These are phyloP conservation scores for Kluyveromyces dobzhanskii DNA, from an alignment of 805 yeast genomes.

Conservation along the genomic window DNA sequence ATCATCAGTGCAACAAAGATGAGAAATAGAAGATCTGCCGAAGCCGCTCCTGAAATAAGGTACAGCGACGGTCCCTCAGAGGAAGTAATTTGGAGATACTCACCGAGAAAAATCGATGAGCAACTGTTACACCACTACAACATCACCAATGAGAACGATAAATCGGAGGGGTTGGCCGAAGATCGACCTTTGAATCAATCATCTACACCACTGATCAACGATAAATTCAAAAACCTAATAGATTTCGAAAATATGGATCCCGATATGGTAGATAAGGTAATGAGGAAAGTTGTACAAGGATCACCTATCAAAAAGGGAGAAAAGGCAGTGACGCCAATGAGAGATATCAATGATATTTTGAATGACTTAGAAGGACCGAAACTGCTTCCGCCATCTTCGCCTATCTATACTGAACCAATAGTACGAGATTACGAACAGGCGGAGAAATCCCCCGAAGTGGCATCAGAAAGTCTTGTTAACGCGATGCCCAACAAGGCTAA, in stretches of 20 bases:
- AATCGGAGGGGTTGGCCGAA: slow-evolving; percentile 11
- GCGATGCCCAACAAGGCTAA: not conserved
- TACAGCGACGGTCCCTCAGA: slow-evolving; percentile 15
- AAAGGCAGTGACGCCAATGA: slow-evolving; percentile 7
- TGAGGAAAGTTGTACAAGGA: slow-evolving; percentile 2
- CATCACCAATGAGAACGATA: slow-evolving; percentile 12
- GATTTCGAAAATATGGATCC: slow-evolving; percentile 19
- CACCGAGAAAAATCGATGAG: slow-evolving; percentile 15
- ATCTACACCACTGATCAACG: slow-evolving; percentile 26
- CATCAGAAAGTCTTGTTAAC: not conserved
- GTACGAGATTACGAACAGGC: slow-evolving; percentile 1
- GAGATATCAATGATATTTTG: slow-evolving; percentile 27
- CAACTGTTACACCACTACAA: slow-evolving; percentile 3
- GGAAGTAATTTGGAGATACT: slow-evolving; percentile 28
- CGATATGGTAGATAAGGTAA: slow-evolving; percentile 3
- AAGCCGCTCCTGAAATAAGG: not conserved
- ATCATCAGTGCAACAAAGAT: not conserved
- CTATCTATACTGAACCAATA: not conserved
- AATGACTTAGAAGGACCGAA: slow-evolving; percentile 17
- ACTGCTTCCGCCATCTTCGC: slow-evolving; percentile 1
- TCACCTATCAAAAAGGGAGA: not conserved
- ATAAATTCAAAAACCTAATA: slow-evolving; percentile 18
- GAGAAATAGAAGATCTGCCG: slow-evolving; percentile 5
- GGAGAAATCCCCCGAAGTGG: not conserved
- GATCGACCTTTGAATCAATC: slow-evolving; percentile 11